Conservation (phyloP, 768 basidiomycete species). For the Lentinula guzmanii region DNA sequence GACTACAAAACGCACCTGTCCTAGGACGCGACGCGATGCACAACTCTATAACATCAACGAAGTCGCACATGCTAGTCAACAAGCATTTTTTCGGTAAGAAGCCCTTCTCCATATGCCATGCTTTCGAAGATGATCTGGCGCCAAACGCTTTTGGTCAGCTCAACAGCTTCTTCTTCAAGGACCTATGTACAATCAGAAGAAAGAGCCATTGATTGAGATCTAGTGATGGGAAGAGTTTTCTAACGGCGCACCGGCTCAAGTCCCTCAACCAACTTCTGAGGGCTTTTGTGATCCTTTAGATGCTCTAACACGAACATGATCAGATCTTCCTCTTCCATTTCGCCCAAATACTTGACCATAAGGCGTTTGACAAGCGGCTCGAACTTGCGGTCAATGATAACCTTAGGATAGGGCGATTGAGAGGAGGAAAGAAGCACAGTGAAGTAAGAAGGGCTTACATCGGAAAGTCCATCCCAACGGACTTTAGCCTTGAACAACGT, state of each 20-base stretch:
- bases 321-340: conserved; percentile 89
- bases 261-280: conserved; percentile 82
- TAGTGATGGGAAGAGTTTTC: background rate
- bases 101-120: conserved; percentile 85
- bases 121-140: conserved; percentile 93
- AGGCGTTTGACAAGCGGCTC: conserved; percentile 77
- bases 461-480: conserved; percentile 86
- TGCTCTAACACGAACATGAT: conserved; percentile 94
- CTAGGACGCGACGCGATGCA: conserved; percentile 11
- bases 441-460: conserved; percentile 48
- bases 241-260: conserved; percentile 76
- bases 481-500: conserved; percentile 79
- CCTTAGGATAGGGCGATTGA: conserved; percentile 33
- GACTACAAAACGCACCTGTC: conserved; percentile 62
- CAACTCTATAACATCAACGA: background rate
- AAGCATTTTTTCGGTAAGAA: conserved; percentile 81
- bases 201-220: conserved; percentile 3
- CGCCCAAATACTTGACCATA: conserved; percentile 86
- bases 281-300: conserved; percentile 83
- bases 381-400: conserved; percentile 78
- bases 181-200: conserved; percentile 43
- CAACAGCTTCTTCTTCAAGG: conserved; percentile 84
- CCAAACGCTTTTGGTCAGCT: conserved; percentile 79
- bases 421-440: background rate
- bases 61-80: conserved; percentile 43